Evolutionary conservation across 768 basidiomycete genomes (phyloP).

Genomic region (Auricularia sp.): DNA sequence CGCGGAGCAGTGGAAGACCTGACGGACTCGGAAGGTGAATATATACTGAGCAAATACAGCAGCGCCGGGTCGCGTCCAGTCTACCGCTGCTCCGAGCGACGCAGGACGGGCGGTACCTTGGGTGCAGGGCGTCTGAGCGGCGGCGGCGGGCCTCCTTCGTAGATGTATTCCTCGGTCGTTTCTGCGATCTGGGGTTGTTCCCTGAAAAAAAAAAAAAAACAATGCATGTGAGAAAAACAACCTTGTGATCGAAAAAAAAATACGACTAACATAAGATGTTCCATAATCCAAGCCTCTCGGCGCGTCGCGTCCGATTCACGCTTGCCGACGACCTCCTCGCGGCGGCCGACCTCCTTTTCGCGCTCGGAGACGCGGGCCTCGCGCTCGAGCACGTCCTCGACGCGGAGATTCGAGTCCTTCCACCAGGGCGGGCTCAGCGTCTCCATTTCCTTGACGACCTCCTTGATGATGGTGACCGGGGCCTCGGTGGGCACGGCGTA

Average conservation of each 20-base stretch:
- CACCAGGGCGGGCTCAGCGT: constrained; percentile 70
- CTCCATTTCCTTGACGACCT: constrained; percentile 61
- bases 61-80: neutral
- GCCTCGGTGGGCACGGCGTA: constrained; percentile 27
- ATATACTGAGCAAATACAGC: neutral
- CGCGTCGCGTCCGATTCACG: constrained; percentile 80
- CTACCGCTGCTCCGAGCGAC: constrained; percentile 83
- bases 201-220: neutral
- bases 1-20: neutral
- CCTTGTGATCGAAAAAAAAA: neutral
- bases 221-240: neutral
- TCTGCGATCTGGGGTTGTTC: constrained; percentile 48
- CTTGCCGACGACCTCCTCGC: constrained; percentile 77
- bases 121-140: constrained; percentile 45
- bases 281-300: constrained; percentile 88
- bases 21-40: neutral
- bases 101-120: constrained; percentile 83
- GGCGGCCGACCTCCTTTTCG: constrained; percentile 76
- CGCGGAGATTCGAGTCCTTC: constrained; percentile 53
- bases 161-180: constrained; percentile 55
- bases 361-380: constrained; percentile 78
- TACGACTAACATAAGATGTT: constrained; percentile 67
- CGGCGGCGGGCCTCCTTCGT: constrained; percentile 46
- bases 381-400: constrained; percentile 74
- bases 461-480: constrained; percentile 72